Evolutionary conservation across 495 filamentous ascomycete genomes (phyloP).

Genomic region (Elaphomyces granulatus): DNA sequence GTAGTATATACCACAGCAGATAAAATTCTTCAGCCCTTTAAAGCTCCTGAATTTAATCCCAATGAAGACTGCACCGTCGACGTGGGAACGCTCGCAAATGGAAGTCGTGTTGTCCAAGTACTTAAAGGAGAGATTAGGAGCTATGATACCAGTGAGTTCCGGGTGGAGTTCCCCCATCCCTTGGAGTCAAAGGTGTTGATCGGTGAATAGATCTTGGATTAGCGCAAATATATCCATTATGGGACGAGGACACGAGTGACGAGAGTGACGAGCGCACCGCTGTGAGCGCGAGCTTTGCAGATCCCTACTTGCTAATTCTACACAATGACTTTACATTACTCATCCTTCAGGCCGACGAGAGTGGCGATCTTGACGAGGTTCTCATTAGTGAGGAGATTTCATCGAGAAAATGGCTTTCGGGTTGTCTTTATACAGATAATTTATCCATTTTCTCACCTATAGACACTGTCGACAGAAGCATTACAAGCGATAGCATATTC

Average conservation of each 20-base stretch:
- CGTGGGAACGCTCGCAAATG: conserved; percentile 58
- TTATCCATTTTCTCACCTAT: conserved; percentile 37
- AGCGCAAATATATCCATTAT: conserved; percentile 76
- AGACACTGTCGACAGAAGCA: conserved; percentile 25
- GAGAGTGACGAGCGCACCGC: conserved; percentile 65
- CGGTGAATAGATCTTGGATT: conserved; percentile 77
- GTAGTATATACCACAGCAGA: conserved; percentile 23
- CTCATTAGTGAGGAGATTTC: conserved; percentile 40
- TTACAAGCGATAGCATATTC: conserved; percentile 36
- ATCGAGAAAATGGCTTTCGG: conserved; percentile 58
- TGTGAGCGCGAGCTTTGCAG: conserved; percentile 66
- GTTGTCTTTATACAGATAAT: conserved; percentile 61
- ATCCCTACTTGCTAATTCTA: conserved; percentile 77
- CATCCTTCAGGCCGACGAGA: conserved; percentile 60
- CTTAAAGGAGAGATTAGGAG: conserved; percentile 68
- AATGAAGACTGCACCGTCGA: conserved; percentile 74
- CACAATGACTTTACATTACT: conserved; percentile 66
- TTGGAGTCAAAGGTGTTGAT: no score
- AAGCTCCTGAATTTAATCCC: conserved; percentile 65
- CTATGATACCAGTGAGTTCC: conserved; percentile 65
- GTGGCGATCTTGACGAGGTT: conserved; percentile 75
- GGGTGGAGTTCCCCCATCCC: no score
- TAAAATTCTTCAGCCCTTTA: conserved; percentile 19
- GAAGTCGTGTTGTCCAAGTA: conserved; percentile 69
- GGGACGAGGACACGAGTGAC: conserved; percentile 74